Conservation (phyloP, 441 rosid genomes). For the Caryocar brasiliense region DNA sequence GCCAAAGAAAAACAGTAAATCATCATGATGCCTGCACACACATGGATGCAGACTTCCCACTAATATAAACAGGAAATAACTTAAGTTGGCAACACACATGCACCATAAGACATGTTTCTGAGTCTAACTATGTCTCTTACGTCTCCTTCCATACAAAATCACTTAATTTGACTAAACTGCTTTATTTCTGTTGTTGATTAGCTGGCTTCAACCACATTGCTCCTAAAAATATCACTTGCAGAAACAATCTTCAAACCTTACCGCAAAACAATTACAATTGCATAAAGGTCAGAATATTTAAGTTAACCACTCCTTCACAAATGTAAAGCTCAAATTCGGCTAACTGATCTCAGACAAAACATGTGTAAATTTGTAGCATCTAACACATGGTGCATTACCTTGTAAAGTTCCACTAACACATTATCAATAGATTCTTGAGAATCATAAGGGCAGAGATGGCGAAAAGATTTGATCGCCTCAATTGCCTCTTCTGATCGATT, state of each 20-base stretch:
- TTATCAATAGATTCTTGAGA: slow-evolving; percentile 83
- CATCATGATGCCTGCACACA: neutral
- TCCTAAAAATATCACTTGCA: no score
- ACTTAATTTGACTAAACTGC: neutral
- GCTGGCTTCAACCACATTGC: no score
- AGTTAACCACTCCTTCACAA: no score
- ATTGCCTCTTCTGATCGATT: slow-evolving; percentile 79
- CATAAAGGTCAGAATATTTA: no score
- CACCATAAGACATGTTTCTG: neutral
- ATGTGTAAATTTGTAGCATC: no score
- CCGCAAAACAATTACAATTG: no score
- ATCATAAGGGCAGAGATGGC: slow-evolving; percentile 61
- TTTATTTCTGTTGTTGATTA: no score
- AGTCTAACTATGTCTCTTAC: neutral
- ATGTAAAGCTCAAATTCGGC: no score
- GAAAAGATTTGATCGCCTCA: slow-evolving; percentile 82
- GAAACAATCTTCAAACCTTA: no score
- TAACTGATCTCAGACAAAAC: no score
- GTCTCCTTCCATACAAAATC: neutral
- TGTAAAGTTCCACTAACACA: slow-evolving; percentile 77
- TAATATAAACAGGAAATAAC: neutral
- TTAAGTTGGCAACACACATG: no score
- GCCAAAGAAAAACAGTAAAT: neutral
- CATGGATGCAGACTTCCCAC: neutral
- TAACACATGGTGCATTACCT: slow-evolving; percentile 26